Percentiles rank a stretch among this genome's conserved stretches.
These are phyloP conservation scores for Backusella circina DNA, from an alignment of 192 early-diverging fungal species.

Conservation along the genomic window DNA sequence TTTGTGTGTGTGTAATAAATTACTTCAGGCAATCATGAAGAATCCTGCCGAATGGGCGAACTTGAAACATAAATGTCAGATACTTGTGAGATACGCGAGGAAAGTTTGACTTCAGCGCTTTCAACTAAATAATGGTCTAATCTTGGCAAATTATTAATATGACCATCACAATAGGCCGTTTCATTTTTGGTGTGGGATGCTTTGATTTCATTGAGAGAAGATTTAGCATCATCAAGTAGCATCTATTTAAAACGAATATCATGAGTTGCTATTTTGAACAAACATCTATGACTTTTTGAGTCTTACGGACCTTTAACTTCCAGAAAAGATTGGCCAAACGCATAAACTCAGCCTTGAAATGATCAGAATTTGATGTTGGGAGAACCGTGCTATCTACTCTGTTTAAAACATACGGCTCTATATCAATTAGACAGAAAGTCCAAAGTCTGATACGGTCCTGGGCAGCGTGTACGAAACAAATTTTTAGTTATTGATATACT, in stretches of 20 bases:
- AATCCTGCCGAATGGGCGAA: no score
- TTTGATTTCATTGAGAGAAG: not conserved
- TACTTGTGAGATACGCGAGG: not conserved
- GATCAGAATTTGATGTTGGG: not conserved
- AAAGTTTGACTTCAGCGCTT: not conserved
- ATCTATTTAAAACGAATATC: not conserved
- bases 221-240: not conserved
- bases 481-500: not conserved
- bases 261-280: not conserved
- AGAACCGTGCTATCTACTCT: not conserved
- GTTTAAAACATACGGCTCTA: not conserved
- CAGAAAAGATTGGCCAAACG: not conserved
- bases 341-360: not conserved
- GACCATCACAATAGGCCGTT: not conserved
- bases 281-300: not conserved
- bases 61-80: no score
- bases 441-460: not conserved
- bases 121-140: not conserved
- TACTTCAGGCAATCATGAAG: no score
- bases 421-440: conserved; percentile 3
- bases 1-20: no score
- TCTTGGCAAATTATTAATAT: not conserved
- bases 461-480: not conserved
- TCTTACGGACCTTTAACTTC: not conserved
- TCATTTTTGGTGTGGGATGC: not conserved